These are phyloP conservation scores for Lactarius sp. DNA, from an alignment of 768 basidiomycete genomes.

Conservation along the genomic window DNA sequence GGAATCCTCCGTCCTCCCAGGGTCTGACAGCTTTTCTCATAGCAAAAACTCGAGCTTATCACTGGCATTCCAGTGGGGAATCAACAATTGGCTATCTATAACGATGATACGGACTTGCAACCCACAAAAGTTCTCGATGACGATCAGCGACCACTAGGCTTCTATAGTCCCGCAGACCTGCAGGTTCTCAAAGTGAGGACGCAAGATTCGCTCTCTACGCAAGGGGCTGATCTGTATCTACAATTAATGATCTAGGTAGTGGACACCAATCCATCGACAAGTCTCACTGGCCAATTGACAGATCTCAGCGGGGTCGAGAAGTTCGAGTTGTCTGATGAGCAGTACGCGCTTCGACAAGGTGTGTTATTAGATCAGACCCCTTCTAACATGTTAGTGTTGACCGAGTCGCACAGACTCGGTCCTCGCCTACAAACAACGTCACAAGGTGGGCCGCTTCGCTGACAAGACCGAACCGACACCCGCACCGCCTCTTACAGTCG, in stretches of 20 bases:
- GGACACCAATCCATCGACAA: slow-evolving; percentile 70
- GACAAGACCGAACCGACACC: slow-evolving; percentile 39
- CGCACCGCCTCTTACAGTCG: slow-evolving; percentile 32
- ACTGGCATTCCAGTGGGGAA: slow-evolving; percentile 82
- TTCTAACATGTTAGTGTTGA: neutral
- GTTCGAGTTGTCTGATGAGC: slow-evolving; percentile 79
- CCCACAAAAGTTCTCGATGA: slow-evolving; percentile 57
- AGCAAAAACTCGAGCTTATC: slow-evolving; percentile 72
- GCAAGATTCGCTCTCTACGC: neutral
- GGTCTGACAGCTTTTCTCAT: neutral
- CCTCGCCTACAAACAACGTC: slow-evolving; percentile 77
- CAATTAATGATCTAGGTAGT: slow-evolving; percentile 43
- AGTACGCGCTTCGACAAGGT: slow-evolving; percentile 82
- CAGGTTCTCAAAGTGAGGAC: slow-evolving; percentile 72
- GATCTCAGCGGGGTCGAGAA: slow-evolving; percentile 88
- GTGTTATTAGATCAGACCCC: slow-evolving; percentile 17
- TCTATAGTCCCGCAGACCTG: slow-evolving; percentile 68
- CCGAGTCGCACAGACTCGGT: slow-evolving; percentile 61
- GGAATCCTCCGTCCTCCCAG: neutral
- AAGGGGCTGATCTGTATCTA: neutral
- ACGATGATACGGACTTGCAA: slow-evolving; percentile 48
- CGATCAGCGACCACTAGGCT: slow-evolving; percentile 62
- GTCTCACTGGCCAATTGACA: slow-evolving; percentile 77
- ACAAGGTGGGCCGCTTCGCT: slow-evolving; percentile 89
- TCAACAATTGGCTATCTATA: slow-evolving; percentile 62